Evolutionary conservation across 192 early-diverging fungal species (phyloP), one percentile per base, ranked within the genome.

Genomic region (Phlyctochytrium arcticum): DNA sequence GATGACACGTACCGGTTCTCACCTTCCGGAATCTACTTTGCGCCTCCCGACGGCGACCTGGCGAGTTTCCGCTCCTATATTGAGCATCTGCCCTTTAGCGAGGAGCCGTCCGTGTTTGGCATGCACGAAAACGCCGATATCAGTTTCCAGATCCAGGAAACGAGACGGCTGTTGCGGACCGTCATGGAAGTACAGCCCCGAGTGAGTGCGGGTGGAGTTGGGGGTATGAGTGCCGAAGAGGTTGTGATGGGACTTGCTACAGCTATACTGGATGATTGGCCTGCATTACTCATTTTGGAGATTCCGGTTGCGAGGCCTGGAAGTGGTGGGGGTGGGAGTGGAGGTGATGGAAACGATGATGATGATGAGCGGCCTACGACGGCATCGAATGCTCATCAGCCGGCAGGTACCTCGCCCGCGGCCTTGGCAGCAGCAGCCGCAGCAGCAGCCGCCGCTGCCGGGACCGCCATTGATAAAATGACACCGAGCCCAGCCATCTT

Each of bases 91-190:
- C 83, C 83, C 19, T 83, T 79, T 44, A 76, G 70, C 4, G 83
- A 85, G 65, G 83, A 85, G 37, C 83, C 83, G 8, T 84, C 81
- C 0, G 75, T 85, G 2, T 85, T 85, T 71, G 83, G 83, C 5
- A 85, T 85, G 83, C 83, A 85, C 57, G 83, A 85, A 67, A 85
- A 85, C 62, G 83, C 83, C 1, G 83, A 85, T 47, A 85, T 85
- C 71, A 85, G 83, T 66, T 85, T 70, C 67, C 83, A 85, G 54
- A 29, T 85, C 15, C 81, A 85, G 63, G 83, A 85, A 59, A 81
- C 80, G 0, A 48, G 77, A 7, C 61, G 81, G 39, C 56, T 85
- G 17, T 37, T 86, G 10, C 63, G 67, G 47, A 84, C 84, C 3
- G 70, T 86, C 12, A 57, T 86, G 44, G 84, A 86, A 49, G 80